phyloP scores from a whole-genome alignment of 345 rosid genomes.

The Salix koriyanagi region DNA sequence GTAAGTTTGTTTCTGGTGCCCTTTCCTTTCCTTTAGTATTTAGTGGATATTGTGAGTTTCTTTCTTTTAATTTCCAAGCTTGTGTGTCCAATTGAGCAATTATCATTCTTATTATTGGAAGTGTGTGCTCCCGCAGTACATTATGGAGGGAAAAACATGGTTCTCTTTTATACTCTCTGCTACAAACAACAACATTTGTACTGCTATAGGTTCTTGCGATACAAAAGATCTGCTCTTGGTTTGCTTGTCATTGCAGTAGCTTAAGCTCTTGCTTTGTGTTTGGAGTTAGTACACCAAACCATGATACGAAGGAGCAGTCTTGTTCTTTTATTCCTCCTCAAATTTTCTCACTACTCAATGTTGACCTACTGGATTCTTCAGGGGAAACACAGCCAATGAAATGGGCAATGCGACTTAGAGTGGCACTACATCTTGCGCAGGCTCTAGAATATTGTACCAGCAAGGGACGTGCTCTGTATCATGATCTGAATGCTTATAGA shows the following conservation, averaged over 20 bases:
- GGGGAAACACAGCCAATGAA: conserved; percentile 98
- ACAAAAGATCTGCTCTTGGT: background rate
- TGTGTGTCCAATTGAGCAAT: background rate
- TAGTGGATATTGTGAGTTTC: background rate
- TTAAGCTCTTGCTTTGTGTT: background rate
- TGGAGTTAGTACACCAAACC: background rate
- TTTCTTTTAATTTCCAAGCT: background rate
- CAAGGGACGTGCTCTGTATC: conserved; percentile 81
- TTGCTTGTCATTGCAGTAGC: background rate
- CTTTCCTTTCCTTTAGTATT: background rate
- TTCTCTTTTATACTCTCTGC: background rate
- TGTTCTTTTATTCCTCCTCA: background rate
- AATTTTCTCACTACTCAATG: background rate
- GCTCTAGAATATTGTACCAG: conserved; percentile 90
- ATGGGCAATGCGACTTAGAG: conserved; percentile 95
- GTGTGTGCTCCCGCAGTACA: background rate
- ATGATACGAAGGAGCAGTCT: background rate
- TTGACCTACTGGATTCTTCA: conserved; percentile 17
- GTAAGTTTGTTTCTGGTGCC: conserved; percentile 24
- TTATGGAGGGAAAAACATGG: background rate
- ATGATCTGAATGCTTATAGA: conserved; percentile 93
- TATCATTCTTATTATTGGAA: background rate
- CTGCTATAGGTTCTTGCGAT: background rate
- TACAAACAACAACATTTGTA: background rate
- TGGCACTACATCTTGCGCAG: conserved; percentile 86